A percentile compares a stretch with the other conserved stretches of the same genome.
These are phyloP conservation scores for Didymella keratinophila DNA, from an alignment of 2,329 filamentous ascomycete species.

Conservation along the genomic window DNA sequence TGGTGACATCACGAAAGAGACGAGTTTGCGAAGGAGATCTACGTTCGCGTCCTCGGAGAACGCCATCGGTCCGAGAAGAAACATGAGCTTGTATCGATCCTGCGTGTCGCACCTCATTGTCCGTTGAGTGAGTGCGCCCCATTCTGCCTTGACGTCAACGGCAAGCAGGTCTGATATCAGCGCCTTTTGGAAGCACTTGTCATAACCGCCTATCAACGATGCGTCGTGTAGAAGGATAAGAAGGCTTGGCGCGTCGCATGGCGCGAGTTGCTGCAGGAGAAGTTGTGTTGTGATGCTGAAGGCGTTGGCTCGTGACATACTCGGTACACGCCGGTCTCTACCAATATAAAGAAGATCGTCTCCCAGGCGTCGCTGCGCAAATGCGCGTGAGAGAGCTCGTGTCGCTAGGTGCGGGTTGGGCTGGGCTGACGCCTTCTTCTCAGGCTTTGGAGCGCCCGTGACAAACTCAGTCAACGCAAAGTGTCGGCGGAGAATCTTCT, in stretches of 20 bases:
- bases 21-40: constrained; percentile 53
- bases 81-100: constrained; percentile 54
- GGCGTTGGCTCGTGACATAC: constrained; percentile 19
- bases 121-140: constrained; percentile 55
- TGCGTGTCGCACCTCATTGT: constrained; percentile 38
- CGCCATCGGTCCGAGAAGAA: constrained; percentile 56
- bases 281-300: constrained; percentile 24
- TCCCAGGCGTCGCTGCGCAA: not conserved
- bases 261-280: constrained; percentile 16
- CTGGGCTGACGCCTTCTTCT: not conserved
- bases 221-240: constrained; percentile 42
- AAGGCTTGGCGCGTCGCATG: constrained; percentile 19
- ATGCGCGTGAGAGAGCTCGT: constrained; percentile 6
- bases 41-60: constrained; percentile 54
- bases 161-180: constrained; percentile 54
- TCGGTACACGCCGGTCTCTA: constrained; percentile 22
- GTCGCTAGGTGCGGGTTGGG: constrained; percentile 10
- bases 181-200: constrained; percentile 36
- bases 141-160: constrained; percentile 50
- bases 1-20: constrained; percentile 55
- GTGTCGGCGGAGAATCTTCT: constrained; percentile 2
- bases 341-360: constrained; percentile 22
- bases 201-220: constrained; percentile 52
- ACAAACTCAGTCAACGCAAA: not conserved
- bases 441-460: not conserved